Base-by-base conservation (phyloP, 2,329 filamentous ascomycete species). In the Alternaria viburni region DNA sequence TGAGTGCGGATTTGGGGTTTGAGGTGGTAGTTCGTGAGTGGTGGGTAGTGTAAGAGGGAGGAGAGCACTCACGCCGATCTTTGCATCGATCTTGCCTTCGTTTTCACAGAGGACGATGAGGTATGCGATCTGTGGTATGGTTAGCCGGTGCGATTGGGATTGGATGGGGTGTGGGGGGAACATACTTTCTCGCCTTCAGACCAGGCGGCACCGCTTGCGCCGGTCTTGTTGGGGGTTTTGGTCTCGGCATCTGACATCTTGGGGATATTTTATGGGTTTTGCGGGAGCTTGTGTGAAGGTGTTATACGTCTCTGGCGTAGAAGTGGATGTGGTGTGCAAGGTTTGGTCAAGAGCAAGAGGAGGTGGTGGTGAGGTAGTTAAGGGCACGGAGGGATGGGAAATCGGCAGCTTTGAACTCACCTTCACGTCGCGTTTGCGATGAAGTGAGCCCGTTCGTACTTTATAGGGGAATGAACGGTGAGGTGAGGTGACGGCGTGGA, bases 181-280 rank as follows among this genome's bases (percentile, higher is more conserved):
- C 59, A 13, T 32, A 66, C 72, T 21, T 69, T 70, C 55, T 75
- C 69, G 10, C 50, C 63, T n/a, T 74, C 72, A 15, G 69, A 64
- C 69, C 72, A 74, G 13, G 59, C 61, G 36, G 62, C 61, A 57
- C 65, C 63, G 25, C 62, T 69, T 19, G 67, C 61, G 43, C 57
- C 61, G 5, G 59, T 62, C 54, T 66, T 64, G 43, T 46, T 58
- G 6, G 59, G 57, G 3, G 56, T 56, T 36, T 65, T 66, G 21
- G 58, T 44, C n/a, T 64, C 57, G 23, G 15, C 12, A 23, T 57
- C 60, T 4, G 54, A 47, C 64, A 66, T 66, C 17, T 17, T 64
- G 61, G 11, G n/a, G 6, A 30, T 44, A 6, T 10, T 26, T 36
- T 36, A 4, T 36, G 15, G 51, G 15, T 47, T 12, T 55, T 17